Percentiles rank a stretch among this genome's conserved stretches.
Conservation (phyloP, 2,329 filamentous ascomycete genomes). For the Colletotrichum kahawae region DNA sequence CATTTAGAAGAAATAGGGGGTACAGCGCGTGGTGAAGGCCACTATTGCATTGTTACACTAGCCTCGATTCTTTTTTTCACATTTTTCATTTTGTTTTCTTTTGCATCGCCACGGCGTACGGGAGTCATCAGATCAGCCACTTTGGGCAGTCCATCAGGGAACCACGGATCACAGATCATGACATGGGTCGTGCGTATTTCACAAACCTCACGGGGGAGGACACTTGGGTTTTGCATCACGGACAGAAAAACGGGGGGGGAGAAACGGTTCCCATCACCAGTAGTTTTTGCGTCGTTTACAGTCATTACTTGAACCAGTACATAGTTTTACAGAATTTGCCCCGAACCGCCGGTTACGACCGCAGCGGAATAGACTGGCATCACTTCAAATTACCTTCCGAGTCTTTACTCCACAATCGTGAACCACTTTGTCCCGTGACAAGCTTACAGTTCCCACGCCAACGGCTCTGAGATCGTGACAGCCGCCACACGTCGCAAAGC, state of each 20-base stretch:
- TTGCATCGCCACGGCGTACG: slow-evolving; percentile 16
- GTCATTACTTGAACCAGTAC: slow-evolving; percentile 13
- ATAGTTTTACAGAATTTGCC: background rate
- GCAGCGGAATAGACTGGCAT: slow-evolving; percentile 14
- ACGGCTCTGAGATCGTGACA: background rate
- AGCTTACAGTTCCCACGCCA: background rate
- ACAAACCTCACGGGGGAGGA: background rate
- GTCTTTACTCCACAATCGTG: background rate
- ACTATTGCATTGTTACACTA: background rate
- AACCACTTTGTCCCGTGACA: background rate
- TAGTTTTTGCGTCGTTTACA: background rate
- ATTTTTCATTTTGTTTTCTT: background rate
- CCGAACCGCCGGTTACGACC: background rate
- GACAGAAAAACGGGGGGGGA: slow-evolving; percentile 3
- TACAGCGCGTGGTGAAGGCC: background rate
- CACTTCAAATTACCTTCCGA: background rate
- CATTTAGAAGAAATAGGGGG: slow-evolving; percentile 26
- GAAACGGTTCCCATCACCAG: background rate
- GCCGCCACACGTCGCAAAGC: background rate
- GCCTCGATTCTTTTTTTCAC: background rate
- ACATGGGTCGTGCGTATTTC: background rate
- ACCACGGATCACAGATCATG: background rate
- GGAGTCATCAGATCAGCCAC: background rate
- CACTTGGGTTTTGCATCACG: slow-evolving; percentile 11
- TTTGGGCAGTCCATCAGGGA: background rate